Base-by-base conservation (phyloP, 169 alveolate species). In the Blepharisma undulans region DNA sequence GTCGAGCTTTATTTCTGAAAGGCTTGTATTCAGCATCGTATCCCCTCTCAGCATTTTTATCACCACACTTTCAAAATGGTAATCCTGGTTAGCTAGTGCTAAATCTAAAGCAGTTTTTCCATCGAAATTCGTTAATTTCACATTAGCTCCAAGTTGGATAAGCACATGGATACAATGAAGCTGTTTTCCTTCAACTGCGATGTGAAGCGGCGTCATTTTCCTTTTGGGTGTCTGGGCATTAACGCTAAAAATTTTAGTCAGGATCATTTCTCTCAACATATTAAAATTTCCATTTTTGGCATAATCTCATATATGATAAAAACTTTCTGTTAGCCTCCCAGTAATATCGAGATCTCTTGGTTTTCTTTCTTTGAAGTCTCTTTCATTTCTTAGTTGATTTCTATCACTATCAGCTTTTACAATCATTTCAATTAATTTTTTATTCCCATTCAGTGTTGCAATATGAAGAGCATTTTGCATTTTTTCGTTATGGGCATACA, bases 391-490 rank as follows among this genome's bases (percentile, higher is more conserved):
- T 90, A 66, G 76, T 19, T 72, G 76, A 84, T 92, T 87, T 16
- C 72, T 59, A 80, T 92, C 88, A 22, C 93, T 90, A 30, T 92
- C 93, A 12, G 66, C 66, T 85, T 76, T 76, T 59, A 92, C 33
- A 61, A 92, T 88, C 33, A 92, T 66, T 12, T 90, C 60, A 72
- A 92, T 90, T 30, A 90, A 66, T 5, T 90, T 78, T 86, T 85
- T 81, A 90, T 80, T 80, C 76, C 91, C 92, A 74, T 22, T 14
- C 61, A 34, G 36, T 66, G 87, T 74, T 0, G 95, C 95, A 80
- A 92, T 29, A 87, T 92, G 95, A 30, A 92, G 80, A 33, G 95
- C 91, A 30, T 92, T 92, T 86, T 81, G 84, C 10, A 89, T 89
- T 25, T 90, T 79, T 19, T 85, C 77, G 88, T 92, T 87, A 60